A percentile compares a stretch with the other conserved stretches of the same genome.
Evolutionary conservation across 164 flowering plant species (phyloP).

Genomic region (Nymphaea colorata): DNA sequence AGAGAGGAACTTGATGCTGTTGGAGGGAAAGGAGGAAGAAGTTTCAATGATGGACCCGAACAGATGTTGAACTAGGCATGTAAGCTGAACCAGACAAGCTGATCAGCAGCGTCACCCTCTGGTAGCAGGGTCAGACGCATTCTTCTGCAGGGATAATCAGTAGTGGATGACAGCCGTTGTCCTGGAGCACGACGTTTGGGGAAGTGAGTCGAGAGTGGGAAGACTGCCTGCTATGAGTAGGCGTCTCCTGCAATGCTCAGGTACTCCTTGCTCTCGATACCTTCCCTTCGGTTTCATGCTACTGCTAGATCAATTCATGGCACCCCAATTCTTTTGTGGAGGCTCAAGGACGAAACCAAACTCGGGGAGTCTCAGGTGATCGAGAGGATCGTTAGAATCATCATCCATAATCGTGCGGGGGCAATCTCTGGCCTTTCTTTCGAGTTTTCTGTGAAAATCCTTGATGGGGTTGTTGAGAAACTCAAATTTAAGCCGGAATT

Average conservation of each 20-base stretch:
- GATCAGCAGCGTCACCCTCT: no score
- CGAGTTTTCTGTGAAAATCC: constrained; percentile 48
- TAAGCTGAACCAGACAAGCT: no score
- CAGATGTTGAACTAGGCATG: no score
- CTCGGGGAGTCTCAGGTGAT: constrained; percentile 31
- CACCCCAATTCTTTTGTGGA: constrained; percentile 28
- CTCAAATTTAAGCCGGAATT: constrained; percentile 47
- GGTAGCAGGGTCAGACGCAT: no score
- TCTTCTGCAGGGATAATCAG: no score
- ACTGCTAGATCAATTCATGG: constrained; percentile 21
- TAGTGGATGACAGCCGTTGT: no score
- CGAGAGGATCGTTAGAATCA: constrained; percentile 51
- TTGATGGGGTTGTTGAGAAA: constrained; percentile 37
- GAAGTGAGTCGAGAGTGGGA: no score
- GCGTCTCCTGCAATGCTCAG: constrained; percentile 14
- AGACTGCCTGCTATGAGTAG: neutral
- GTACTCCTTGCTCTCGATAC: constrained; percentile 3
- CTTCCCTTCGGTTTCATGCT: neutral
- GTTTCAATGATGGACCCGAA: no score
- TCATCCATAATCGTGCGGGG: constrained; percentile 34
- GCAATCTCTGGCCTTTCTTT: constrained; percentile 35
- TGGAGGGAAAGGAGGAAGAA: no score
- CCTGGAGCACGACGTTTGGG: no score
- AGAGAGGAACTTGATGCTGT: no score
- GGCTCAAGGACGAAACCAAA: constrained; percentile 31